Evolutionary conservation across 148 eudicot species (phyloP).

Genomic region (Chenopodium quinoa): DNA sequence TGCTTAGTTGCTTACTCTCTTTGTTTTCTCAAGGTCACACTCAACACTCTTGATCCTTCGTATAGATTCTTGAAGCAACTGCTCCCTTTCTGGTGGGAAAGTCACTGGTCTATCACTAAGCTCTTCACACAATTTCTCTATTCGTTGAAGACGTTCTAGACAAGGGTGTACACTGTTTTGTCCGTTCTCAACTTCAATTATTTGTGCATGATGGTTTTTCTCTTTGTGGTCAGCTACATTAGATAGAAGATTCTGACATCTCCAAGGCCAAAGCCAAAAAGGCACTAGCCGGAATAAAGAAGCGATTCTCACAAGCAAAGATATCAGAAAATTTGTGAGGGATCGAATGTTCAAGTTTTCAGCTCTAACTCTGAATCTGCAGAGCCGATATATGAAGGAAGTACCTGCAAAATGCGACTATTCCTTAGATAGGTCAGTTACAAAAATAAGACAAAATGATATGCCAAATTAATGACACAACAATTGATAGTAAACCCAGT

Average conservation of each 20-base stretch:
- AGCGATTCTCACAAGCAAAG: slow-evolving; percentile 33
- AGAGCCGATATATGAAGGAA: slow-evolving; percentile 24
- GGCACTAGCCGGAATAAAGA: slow-evolving; percentile 30
- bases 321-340: slow-evolving; percentile 35
- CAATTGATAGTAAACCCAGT: no score
- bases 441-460: not conserved
- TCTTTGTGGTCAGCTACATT: slow-evolving; percentile 31
- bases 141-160: slow-evolving; percentile 56
- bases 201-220: slow-evolving; percentile 24
- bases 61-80: slow-evolving; percentile 58
- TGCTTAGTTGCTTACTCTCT: slow-evolving; percentile 40
- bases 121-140: slow-evolving; percentile 58
- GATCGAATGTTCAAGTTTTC: slow-evolving; percentile 33
- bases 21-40: slow-evolving; percentile 67
- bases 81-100: slow-evolving; percentile 64
- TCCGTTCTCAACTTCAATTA: slow-evolving; percentile 28
- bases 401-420: slow-evolving; percentile 35
- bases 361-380: slow-evolving; percentile 32
- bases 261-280: slow-evolving; percentile 42
- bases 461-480: not conserved
- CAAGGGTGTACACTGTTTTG: slow-evolving; percentile 40
- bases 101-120: slow-evolving; percentile 52
- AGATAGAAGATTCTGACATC: slow-evolving; percentile 38
- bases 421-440: not conserved
- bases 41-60: slow-evolving; percentile 71